Conservation (phyloP, 2,329 filamentous ascomycete genomes). For the Calonectria pauciramosa region DNA sequence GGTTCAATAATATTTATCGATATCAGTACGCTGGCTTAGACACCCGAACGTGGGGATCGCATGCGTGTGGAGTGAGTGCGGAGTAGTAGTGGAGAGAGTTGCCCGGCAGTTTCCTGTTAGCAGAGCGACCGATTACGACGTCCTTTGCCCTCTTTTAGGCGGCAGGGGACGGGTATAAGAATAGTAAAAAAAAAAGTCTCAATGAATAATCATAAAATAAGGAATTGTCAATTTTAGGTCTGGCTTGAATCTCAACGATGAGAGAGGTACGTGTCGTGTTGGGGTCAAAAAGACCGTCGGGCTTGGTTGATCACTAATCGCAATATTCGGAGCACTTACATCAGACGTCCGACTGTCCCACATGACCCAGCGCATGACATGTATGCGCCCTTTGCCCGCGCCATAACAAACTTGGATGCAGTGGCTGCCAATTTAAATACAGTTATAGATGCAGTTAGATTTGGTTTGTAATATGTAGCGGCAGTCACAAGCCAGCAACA, state of each 20-base stretch:
- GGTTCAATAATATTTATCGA: background rate
- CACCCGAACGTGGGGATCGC: background rate
- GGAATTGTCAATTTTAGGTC: background rate
- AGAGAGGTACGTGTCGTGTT: background rate
- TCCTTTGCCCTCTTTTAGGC: background rate
- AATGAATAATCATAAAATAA: background rate
- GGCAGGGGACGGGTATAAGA: background rate
- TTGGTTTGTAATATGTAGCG: background rate
- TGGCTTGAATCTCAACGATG: background rate
- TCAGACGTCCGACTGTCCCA: constrained; percentile 26
- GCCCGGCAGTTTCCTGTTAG: background rate
- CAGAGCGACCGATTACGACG: background rate
- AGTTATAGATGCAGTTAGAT: background rate
- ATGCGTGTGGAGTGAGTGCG: constrained; percentile 1
- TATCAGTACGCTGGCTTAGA: background rate
- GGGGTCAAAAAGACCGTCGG: constrained; percentile 5
- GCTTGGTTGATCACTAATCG: constrained; percentile 28
- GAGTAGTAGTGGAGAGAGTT: background rate
- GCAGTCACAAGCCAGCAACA: background rate
- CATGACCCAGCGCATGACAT: constrained; percentile 27
- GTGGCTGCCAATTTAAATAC: no score
- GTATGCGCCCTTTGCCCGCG: background rate
- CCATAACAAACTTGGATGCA: background rate
- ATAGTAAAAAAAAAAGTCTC: background rate
- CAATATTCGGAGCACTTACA: constrained; percentile 33